These are phyloP conservation scores for Scortechinia acanthostroma DNA, from an alignment of 2,329 filamentous ascomycete genomes.

Conservation along the genomic window DNA sequence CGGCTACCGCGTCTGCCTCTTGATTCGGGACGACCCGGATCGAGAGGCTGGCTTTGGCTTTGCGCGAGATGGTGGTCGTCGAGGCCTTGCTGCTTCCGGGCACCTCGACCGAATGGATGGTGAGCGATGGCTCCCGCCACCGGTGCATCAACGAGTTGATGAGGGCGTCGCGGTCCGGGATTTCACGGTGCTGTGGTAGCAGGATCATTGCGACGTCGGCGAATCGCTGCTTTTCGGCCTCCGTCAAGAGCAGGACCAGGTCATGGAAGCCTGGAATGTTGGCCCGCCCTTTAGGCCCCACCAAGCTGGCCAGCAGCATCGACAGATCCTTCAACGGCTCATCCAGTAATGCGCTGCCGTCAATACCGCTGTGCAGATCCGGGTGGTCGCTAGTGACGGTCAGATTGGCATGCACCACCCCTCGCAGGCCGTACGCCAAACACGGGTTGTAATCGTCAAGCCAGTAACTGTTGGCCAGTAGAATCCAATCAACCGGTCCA, in stretches of 20 bases:
- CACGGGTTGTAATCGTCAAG: conserved; percentile 92
- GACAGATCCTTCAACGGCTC: conserved; percentile 90
- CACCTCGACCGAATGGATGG: conserved; percentile 86
- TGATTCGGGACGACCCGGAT: conserved; percentile 90
- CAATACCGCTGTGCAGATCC: conserved; percentile 92
- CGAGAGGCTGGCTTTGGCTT: conserved; percentile 82
- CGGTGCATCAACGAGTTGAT: conserved; percentile 82
- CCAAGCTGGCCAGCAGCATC: conserved; percentile 72
- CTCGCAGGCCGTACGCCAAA: conserved; percentile 85
- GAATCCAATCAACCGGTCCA: conserved; percentile 84
- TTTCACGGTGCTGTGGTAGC: conserved; percentile 15
- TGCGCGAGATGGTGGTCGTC: conserved; percentile 85
- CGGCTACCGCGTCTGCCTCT: conserved; percentile 71
- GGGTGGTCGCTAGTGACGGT: conserved; percentile 79
- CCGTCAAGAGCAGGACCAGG: conserved; percentile 67
- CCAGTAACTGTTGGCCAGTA: conserved; percentile 98
- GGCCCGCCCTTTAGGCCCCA: conserved; percentile 73
- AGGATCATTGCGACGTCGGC: conserved; percentile 6
- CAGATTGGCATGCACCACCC: conserved; percentile 87
- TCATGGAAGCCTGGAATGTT: conserved; percentile 87
- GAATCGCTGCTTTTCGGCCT: conserved; percentile 73
- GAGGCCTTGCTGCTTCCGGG: conserved; percentile 85
- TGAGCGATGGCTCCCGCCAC: conserved; percentile 91
- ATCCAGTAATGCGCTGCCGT: conserved; percentile 82
- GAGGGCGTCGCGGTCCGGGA: conserved; percentile 56